Base-by-base conservation (phyloP, 140 eudicot genomes). In the Anethum foeniculum region DNA sequence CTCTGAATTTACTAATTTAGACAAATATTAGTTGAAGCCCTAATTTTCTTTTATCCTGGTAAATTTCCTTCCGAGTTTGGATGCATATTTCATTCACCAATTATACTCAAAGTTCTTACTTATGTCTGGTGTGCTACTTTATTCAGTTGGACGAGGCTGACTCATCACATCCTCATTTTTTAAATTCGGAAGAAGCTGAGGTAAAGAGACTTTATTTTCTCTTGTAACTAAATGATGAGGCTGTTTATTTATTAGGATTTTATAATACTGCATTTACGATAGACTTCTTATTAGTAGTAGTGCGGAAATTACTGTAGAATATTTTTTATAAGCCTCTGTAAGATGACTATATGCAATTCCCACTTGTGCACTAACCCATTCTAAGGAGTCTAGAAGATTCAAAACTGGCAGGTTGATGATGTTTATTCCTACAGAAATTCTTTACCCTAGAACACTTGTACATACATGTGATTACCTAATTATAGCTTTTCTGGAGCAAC, bases 121-220 rank as follows among this genome's bases (percentile, higher is more conserved):
- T 6, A 34, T 6, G 18, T 75, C 62, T 86, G 77, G 77, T 23
- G 13, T 80, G 75, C 67, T 67, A 27, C 43, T 74, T 85, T 71
- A 48, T 87, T 80, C 88, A 86, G 94, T 68, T 92, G 84, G 93
- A 89, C 85, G 88, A 77, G 79, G 84, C 77, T 54, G 96, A 88
- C 48, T 49, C 82, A 47, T 83, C 87, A 14, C 76, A 81, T 86
- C 81, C 85, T 32, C 91, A 81, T 76, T 82, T 88, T 73, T 87
- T 90, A 60, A 84, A 60, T 13, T 68, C 79, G 23, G 96, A 84
- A 79, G 89, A 86, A 75, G 80, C 83, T 34, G 96, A 88, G 89
- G 90, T 86, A 86, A 85, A 84, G 32, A n/a, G 43, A 28, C 62
- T 46, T 46, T 13, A 13, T 28, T n/a, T 2, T 74, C 39, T 36